These are phyloP conservation scores for Rhododendron griersonianum DNA, from an alignment of 148 eudicot species.

Conservation along the genomic window DNA sequence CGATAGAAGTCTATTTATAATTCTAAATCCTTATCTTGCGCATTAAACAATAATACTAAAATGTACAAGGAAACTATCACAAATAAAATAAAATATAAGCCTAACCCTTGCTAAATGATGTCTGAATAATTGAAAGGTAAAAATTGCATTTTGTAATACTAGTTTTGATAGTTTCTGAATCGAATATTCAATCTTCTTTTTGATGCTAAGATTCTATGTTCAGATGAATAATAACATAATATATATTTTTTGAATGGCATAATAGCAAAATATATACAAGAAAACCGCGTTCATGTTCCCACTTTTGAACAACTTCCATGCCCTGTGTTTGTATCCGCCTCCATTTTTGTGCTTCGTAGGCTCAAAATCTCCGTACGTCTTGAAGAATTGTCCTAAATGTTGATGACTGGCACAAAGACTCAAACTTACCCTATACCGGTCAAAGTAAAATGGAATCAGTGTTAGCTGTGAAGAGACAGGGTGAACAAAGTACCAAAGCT, in stretches of 20 bases:
- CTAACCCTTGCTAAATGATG: neutral
- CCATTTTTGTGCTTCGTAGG: neutral
- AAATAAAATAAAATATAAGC: neutral
- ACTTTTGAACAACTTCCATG: neutral
- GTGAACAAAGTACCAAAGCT: slow-evolving; percentile 61
- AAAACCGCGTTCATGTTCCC: neutral
- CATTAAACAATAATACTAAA: neutral
- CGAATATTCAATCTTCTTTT: neutral
- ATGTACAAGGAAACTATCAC: neutral
- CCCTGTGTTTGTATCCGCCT: neutral
- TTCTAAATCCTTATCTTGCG: neutral
- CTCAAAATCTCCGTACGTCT: neutral
- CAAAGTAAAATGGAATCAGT: neutral
- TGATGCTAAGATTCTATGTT: neutral
- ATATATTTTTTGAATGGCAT: neutral
- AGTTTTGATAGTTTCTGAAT: neutral
- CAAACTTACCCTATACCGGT: neutral
- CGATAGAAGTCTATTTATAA: neutral
- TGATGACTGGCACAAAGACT: neutral
- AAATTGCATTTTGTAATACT: neutral
- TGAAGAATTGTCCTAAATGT: neutral
- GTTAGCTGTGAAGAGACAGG: neutral
- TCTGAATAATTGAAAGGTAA: neutral
- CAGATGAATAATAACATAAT: neutral
- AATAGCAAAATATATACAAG: neutral